Evolutionary conservation across 2,329 filamentous ascomycete species (phyloP), one percentile per base, ranked within the genome.

Genomic region (Neofusicoccum umdonicola): DNA sequence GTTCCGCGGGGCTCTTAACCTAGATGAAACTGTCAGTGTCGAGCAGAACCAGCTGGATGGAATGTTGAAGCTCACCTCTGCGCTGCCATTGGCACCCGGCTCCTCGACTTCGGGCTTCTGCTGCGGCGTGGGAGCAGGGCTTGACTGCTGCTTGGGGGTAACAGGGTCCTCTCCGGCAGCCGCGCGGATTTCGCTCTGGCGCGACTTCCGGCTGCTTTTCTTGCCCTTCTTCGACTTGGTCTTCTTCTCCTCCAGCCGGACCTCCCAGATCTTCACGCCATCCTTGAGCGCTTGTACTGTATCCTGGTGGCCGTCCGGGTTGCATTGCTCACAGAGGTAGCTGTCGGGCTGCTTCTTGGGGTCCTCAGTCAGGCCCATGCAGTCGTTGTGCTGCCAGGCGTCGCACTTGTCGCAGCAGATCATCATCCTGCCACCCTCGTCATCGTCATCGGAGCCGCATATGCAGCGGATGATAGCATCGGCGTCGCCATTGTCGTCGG

Each of bases 301-400:
- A 66, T 89, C 88, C 69, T 87, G 88, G 79, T 99, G 95, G 67
- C 93, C 88, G 64, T 92, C 85, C 0, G 95, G 95, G 61, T 86
- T 85, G 81, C 95, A 98, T 78, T 89, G 82, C 78, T 99, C 95
- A 79, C 95, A 99, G 78, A 90, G 96, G 80, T 99, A 99, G 22
- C 62, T 56, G 27, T 66, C 62, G 74, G 75, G 77, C 91, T 85
- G 66, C 90, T 72, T 68, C 62, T 66, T 60, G 74, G 75, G 77
- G 37, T 89, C 87, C 70, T 91, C 92, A 52, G 89, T 87, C 72
- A 97, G 87, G 62, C 92, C 92, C 83, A 99, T 92, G 76, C 95
- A 99, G 68, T 96, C 89, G 73, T 97, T 97, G 79, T 99, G 95
- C 79, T 99, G 95, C 95, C 95, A 99, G 47, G 90, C 94, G 56